These are phyloP conservation scores for Pistacia integerrima DNA, from an alignment of 345 rosid species.

Conservation along the genomic window DNA sequence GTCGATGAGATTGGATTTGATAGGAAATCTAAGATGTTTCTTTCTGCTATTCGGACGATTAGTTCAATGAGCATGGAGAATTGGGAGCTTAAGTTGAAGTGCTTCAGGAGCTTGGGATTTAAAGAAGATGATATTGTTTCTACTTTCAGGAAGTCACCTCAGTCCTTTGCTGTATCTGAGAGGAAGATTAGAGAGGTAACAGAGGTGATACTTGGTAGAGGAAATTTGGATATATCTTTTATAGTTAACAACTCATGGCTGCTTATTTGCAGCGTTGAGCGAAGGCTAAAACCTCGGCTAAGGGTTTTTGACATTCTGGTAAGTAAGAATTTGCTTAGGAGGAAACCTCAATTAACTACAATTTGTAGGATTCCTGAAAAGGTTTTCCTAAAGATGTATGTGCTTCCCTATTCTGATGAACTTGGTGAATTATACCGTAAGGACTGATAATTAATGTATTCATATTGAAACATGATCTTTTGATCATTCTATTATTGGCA, in stretches of 20 bases:
- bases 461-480: too few species aligned
- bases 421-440: background rate
- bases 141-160: conserved; percentile 33
- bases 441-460: too few species aligned
- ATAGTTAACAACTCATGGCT: conserved; percentile 26
- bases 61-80: too few species aligned
- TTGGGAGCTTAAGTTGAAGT: too few species aligned
- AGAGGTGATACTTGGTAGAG: conserved; percentile 1
- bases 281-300: conserved; percentile 32
- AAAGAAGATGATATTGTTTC: conserved; percentile 29
- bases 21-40: too few species aligned
- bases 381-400: conserved; percentile 24
- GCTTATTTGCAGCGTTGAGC: conserved; percentile 36
- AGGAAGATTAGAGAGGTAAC: conserved; percentile 31
- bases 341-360: conserved; percentile 14
- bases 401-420: conserved; percentile 22
- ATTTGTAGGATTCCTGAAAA: conserved; percentile 12
- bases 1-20: too few species aligned
- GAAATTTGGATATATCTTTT: conserved; percentile 15
- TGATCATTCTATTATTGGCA: too few species aligned
- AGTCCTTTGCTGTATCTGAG: conserved; percentile 29
- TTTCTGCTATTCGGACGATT: too few species aligned
- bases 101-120: conserved; percentile 19
- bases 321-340: conserved; percentile 30
- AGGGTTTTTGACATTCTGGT: conserved; percentile 22